Percentiles rank a stretch among this genome's conserved stretches.
Evolutionary conservation across 2,329 filamentous ascomycete species (phyloP).

Genomic region (Tolypocladium nubicola): DNA sequence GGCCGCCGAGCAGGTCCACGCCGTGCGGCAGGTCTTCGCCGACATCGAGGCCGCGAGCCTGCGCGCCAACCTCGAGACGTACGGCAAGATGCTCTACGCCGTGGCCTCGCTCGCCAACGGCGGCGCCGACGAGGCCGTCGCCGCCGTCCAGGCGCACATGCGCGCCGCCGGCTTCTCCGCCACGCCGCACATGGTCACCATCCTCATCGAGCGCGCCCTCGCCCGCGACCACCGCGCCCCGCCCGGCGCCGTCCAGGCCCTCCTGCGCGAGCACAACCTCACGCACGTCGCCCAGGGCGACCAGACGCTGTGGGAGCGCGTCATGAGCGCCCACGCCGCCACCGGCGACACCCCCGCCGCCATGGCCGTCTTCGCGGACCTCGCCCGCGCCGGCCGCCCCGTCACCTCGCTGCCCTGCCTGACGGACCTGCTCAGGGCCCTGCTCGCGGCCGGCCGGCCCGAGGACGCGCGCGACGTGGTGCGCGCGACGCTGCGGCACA

Average conservation of each 20-base stretch:
- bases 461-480: conserved; percentile 23
- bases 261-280: conserved; percentile 48
- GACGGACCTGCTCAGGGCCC: conserved; percentile 27
- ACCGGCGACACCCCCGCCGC: conserved; percentile 39
- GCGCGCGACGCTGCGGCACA: conserved; percentile 14
- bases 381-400: conserved; percentile 26
- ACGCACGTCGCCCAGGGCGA: conserved; percentile 30
- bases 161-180: conserved; percentile 37
- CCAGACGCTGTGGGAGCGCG: conserved; percentile 57
- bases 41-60: conserved; percentile 49
- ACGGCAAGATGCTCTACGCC: conserved; percentile 57
- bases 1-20: conserved; percentile 37
- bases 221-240: conserved; percentile 45
- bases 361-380: conserved; percentile 35
- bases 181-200: conserved; percentile 61
- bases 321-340: conserved; percentile 56
- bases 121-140: conserved; percentile 38
- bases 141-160: conserved; percentile 55
- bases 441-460: conserved; percentile 14
- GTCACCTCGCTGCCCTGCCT: conserved; percentile 32
- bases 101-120: conserved; percentile 23
- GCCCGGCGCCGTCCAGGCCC: conserved; percentile 43
- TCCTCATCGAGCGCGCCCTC: conserved; percentile 60
- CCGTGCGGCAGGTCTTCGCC: conserved; percentile 43
- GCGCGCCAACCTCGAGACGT: conserved; percentile 50